These are phyloP conservation scores for Rhodotorula sp. DNA, from an alignment of 1,284 basidiomycete species.

Conservation along the genomic window DNA sequence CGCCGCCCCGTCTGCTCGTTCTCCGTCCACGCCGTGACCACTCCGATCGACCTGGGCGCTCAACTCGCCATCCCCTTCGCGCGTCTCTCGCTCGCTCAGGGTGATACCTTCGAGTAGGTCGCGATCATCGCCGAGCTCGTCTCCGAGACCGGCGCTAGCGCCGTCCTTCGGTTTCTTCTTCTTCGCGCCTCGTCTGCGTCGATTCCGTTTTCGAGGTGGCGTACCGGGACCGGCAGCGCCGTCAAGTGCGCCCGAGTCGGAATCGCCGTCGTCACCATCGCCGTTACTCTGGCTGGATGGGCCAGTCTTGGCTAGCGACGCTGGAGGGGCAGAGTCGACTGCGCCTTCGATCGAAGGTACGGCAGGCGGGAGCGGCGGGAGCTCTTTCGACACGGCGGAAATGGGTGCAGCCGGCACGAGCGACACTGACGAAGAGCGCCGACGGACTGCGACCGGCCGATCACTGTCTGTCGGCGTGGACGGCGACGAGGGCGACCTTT, in stretches of 20 bases:
- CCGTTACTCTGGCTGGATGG: neutral
- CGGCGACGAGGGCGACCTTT: conserved; percentile 25
- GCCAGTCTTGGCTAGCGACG: neutral
- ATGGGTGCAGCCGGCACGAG: conserved; percentile 4
- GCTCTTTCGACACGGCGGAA: conserved; percentile 20
- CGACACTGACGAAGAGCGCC: conserved; percentile 20
- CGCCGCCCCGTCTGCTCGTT: conserved; percentile 1
- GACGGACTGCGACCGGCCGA: neutral
- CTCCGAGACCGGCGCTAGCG: conserved; percentile 9
- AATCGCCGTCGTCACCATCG: conserved; percentile 19
- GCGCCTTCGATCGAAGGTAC: neutral
- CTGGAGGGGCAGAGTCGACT: neutral
- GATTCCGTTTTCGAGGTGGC: conserved; percentile 23
- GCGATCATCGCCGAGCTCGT: conserved; percentile 21
- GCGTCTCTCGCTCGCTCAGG: conserved; percentile 17
- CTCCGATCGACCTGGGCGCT: conserved; percentile 50
- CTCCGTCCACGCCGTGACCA: conserved; percentile 52
- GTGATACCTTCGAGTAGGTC: conserved; percentile 16
- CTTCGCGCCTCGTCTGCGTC: conserved; percentile 22
- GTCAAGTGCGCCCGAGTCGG: neutral
- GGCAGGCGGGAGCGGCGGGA: conserved; percentile 32
- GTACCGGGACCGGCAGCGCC: neutral
- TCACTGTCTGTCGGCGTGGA: conserved; percentile 10
- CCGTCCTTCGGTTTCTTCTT: conserved; percentile 27
- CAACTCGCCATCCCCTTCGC: conserved; percentile 48